Evolutionary conservation across 2,329 filamentous ascomycete genomes (phyloP), one percentile per base, ranked within the genome.

Genomic region (Penicillium psychrosexuale): DNA sequence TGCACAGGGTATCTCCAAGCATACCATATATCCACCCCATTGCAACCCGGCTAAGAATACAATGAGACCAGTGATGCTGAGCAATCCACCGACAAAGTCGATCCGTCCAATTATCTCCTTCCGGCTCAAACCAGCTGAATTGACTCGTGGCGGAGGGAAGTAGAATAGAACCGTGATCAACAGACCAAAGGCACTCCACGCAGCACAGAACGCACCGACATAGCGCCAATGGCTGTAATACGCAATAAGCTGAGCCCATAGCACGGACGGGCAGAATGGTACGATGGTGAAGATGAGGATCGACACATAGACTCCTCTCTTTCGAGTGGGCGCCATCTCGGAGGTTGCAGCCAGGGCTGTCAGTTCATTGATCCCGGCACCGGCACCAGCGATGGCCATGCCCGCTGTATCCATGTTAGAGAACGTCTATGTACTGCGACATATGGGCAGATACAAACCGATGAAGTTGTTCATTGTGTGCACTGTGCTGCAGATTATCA

Each of bases 331-430:
- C 0, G 84, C 87, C 56, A 89, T 78, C 66, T 90, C 86, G 2
- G 84, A 84, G 1, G 85, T 86, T 33, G 81, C 86, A 28, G 86
- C 85, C 8, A 90, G 75, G 5, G 86, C 85, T 6, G 84, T 89
- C 33, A 89, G 74, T 68, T 89, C 86, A 61, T 85, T 85, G 57
- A 89, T 80, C 13, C 86, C 86, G 11, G 85, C 85, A 33, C 86
- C 86, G 6, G 83, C 75, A 1, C 86, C 86, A 9, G 85, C 79
- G 59, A 89, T 77, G 2, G 80, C 78, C 79, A 81, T 82, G 39
- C 79, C 79, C 46, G 68, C 80, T 82, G 46, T 22, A 19, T 22
- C 2, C 17, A 40, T 30, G 12, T 55, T 13, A 55, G 52, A 3
- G 19, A 28, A 22, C 31, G 22, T 31, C 12, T 48, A 19, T 19